Evolutionary conservation across 1,284 basidiomycete species (phyloP), one percentile per base, ranked within the genome.

Genomic region (Leccinum holopus): DNA sequence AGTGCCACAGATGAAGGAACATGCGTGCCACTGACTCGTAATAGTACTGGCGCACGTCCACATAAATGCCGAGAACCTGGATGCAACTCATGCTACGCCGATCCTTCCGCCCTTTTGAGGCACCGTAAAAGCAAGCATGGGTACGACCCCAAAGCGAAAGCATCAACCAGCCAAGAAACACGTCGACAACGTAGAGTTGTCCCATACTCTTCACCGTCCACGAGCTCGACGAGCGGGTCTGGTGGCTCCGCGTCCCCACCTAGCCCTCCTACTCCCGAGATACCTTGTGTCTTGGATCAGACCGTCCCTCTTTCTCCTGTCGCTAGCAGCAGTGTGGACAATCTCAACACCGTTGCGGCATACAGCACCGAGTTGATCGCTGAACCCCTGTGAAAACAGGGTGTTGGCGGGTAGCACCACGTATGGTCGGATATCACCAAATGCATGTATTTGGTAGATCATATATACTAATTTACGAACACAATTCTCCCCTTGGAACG

Each of bases 71-170:
- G 70, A 0, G 62, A 25, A 7, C 5, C 8, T 2, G 61, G 63
- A 0, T 79, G 77, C 35, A 2, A 28, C 0, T 75, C 66, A 33
- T 37, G 30, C 0, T 67, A 66, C 0, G 58, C 68, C 3, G 74
- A 78, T 55, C 75, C 76, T 0, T 70, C 67, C 5, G 70, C 65
- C 0, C 65, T 78, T 28, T 75, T 70, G 3, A 66, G 70, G 9
- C 77, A 78, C 63, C 61, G 67, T 3, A 64, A 63, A 33, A 4
- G 56, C 0, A 4, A 18, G 0, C 69, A 73, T 6, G 61, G 47
- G 1, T 65, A 70, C 53, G 41, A 61, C 9, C 70, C 70, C 5
- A 67, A 59, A 30, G 6, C 5, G 8, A 8, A 8, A 8, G 1
- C 12, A 1, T 4, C 2, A 32, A 1, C 25, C 14, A 55, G 10